Evolutionary conservation across 768 basidiomycete species (phyloP).

Genomic region (Lentinula lateritia): DNA sequence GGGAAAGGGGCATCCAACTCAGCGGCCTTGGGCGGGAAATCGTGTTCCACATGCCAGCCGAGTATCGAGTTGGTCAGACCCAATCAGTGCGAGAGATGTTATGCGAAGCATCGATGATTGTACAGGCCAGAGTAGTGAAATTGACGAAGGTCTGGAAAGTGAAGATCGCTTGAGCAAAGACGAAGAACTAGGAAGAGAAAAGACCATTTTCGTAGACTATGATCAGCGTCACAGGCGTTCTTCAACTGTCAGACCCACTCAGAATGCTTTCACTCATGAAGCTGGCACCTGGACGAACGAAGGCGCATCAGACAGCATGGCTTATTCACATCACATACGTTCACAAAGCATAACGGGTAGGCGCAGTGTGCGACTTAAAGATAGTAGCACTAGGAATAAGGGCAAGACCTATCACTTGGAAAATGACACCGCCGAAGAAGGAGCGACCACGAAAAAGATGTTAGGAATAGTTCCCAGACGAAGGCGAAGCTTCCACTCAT

Average conservation of each 20-base stretch:
- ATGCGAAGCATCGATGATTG: not conserved
- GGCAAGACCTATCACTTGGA: not conserved
- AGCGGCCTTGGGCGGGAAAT: slow-evolving; percentile 2
- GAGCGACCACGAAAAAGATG: slow-evolving; percentile 17
- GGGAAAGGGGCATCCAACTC: slow-evolving; percentile 4
- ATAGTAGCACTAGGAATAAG: not conserved
- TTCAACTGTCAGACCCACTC: not conserved
- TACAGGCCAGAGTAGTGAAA: slow-evolving; percentile 7
- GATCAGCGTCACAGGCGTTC: slow-evolving; percentile 17
- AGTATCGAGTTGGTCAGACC: slow-evolving; percentile 53
- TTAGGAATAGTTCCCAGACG: slow-evolving; percentile 24
- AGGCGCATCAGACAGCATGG: not conserved
- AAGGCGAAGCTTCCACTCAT: slow-evolving; percentile 19
- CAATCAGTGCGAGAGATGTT: slow-evolving; percentile 34
- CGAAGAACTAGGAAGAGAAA: slow-evolving; percentile 19
- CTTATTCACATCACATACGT: not conserved
- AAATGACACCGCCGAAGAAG: not conserved
- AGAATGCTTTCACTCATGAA: not conserved
- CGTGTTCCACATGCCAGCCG: slow-evolving; percentile 25
- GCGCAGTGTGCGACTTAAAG: not conserved
- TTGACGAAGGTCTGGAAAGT: slow-evolving; percentile 22
- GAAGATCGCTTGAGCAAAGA: slow-evolving; percentile 19
- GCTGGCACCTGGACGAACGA: not conserved
- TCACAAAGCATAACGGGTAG: not conserved
- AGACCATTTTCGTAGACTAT: slow-evolving; percentile 15